phyloP scores from a whole-genome alignment of 2,329 filamentous ascomycete species.

The Lachnellula occidentalis region DNA sequence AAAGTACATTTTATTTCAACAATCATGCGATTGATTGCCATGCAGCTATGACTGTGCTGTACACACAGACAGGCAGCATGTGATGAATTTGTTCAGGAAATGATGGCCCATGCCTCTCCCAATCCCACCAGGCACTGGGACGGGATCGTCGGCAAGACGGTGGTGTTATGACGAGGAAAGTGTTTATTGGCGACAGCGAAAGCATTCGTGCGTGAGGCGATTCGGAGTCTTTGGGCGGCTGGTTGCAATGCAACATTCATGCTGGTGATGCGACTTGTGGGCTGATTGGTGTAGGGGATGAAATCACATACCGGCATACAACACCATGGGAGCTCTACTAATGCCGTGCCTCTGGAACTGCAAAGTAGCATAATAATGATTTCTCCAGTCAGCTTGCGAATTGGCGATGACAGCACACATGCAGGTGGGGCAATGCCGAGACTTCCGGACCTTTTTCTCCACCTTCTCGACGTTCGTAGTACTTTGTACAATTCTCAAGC shows the following conservation, averaged over 20 bases:
- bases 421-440: too few relatives aligned
- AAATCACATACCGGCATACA: background rate
- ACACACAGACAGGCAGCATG: constrained; percentile 2
- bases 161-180: constrained; percentile 1
- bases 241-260: background rate
- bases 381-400: background rate
- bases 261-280: background rate
- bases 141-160: constrained; percentile 2
- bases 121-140: background rate
- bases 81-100: constrained; percentile 14
- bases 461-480: too few relatives aligned
- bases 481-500: too few relatives aligned
- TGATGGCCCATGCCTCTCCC: background rate
- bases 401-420: too few relatives aligned
- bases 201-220: background rate
- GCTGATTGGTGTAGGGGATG: background rate
- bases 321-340: background rate
- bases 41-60: constrained; percentile 1
- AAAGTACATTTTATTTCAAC: constrained; percentile 1
- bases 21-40: background rate
- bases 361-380: background rate
- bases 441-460: too few relatives aligned
- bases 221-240: background rate
- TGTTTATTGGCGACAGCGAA: background rate
- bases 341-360: background rate